phyloP scores from a whole-genome alignment of 148 eudicot species.

The Chenopodium album region DNA sequence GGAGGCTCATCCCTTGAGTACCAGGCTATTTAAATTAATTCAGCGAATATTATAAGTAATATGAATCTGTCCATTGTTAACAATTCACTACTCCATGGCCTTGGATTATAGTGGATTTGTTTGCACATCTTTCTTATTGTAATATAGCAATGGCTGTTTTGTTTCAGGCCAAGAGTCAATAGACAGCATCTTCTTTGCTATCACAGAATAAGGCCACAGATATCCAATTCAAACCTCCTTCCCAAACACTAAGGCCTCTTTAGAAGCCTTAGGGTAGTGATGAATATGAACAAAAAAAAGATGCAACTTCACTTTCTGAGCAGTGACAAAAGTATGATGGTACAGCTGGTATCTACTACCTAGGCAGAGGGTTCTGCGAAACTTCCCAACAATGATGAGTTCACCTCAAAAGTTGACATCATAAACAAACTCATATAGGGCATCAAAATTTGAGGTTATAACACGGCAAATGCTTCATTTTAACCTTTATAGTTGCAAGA shows the following conservation, averaged over 20 bases:
- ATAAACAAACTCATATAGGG: no score
- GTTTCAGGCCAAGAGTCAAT: not conserved
- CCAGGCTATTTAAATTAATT: not conserved
- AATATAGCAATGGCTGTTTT: no score
- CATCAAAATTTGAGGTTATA: not conserved
- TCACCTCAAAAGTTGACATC: not conserved
- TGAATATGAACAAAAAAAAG: not conserved
- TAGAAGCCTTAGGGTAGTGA: not conserved
- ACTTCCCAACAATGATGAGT: not conserved
- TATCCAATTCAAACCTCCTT: not conserved
- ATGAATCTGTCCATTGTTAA: not conserved
- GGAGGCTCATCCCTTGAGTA: not conserved
- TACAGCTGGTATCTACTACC: no score
- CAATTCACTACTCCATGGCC: not conserved
- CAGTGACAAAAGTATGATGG: not conserved
- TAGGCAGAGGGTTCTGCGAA: not conserved
- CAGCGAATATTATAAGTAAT: not conserved
- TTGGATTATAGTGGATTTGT: not conserved
- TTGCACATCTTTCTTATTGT: not conserved
- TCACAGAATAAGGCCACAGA: not conserved
- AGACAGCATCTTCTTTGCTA: not conserved
- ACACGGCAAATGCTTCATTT: not conserved
- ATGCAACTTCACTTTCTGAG: not conserved
- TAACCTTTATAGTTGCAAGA: no score
- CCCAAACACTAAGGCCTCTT: not conserved